Evolutionary conservation across 192 early-diverging fungal species (phyloP).

Genomic region (Coemansia asiatica): DNA sequence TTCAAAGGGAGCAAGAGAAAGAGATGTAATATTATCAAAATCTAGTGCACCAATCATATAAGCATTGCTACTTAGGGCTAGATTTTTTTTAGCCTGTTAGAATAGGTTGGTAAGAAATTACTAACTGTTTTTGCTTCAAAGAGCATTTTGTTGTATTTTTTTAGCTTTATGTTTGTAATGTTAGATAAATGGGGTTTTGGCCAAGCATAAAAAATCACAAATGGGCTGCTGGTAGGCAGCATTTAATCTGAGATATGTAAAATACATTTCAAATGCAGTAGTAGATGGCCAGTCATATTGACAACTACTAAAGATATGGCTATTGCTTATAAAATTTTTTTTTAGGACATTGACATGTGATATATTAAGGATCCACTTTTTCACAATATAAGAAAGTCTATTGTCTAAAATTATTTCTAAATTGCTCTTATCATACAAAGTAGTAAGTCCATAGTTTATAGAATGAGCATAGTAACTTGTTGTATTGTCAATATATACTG

Average conservation of each 20-base stretch:
- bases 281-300: background rate
- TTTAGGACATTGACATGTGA: background rate
- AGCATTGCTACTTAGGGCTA: too few species aligned
- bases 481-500: background rate
- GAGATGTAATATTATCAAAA: background rate
- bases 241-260: too few species aligned
- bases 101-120: too few species aligned
- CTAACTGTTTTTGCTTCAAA: too few species aligned
- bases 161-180: too few species aligned
- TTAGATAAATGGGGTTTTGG: too few species aligned
- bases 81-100: too few species aligned
- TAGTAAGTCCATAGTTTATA: background rate
- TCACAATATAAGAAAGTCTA: background rate
- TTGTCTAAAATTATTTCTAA: background rate
- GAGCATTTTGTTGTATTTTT: too few species aligned
- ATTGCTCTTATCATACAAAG: background rate
- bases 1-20: background rate
- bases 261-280: background rate
- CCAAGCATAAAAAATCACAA: too few species aligned
- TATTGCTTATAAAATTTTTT: background rate
- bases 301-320: background rate
- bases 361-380: background rate
- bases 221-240: too few species aligned
- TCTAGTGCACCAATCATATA: too few species aligned
- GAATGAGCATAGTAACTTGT: background rate